Base-by-base conservation (phyloP, 2,329 filamentous ascomycete genomes). In the Fusarium sp. region DNA sequence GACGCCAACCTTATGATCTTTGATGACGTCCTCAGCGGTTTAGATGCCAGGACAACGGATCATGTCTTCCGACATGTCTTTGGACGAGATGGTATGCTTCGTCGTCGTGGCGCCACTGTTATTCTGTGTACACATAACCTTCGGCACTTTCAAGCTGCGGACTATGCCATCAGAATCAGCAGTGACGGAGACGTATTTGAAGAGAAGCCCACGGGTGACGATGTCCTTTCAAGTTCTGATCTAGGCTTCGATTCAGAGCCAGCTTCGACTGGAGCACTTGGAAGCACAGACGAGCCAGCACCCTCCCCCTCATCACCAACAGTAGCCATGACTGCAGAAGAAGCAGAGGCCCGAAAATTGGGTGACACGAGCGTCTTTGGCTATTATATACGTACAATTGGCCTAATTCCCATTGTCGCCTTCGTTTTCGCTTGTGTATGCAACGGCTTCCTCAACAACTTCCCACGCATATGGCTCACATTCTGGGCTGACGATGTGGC, bases 11-110 rank as follows among this genome's bases (percentile, higher is more conserved):
- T 86, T 23, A 62, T 85, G 19, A 67, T 88, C 2, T 73, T 87
- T 15, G 86, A 88, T 67, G 85, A 88, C 43, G 74, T 81, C 0
- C 80, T 87, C 9, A 83, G 84, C 42, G 84, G 81, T 0, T 75
- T 87, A 0, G 85, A 87, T 69, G 78, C 81, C 4, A 77, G 83
- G 9, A 88, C 86, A 0, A 82, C 85, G 43, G 73, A 80, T 4
- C 74, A 81, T 10, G 77, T 88, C 6, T 85, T 88, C 62, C 73
- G 80, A 6, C 81, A 81, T 10, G 78, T 87, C 1, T 82, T 88
- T 44, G 83, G 84, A 0, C 61, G 77, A 5, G 64, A 77, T 2
- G 86, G 87, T 0, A 47, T 88, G 3, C 74, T 86, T 6, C 79
- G 81, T n/a, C 76, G 72, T 19, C 71, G 81, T 16, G 77, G 79